Base-by-base conservation (phyloP, 2,329 filamentous ascomycete genomes). In the Hortaea werneckii region DNA sequence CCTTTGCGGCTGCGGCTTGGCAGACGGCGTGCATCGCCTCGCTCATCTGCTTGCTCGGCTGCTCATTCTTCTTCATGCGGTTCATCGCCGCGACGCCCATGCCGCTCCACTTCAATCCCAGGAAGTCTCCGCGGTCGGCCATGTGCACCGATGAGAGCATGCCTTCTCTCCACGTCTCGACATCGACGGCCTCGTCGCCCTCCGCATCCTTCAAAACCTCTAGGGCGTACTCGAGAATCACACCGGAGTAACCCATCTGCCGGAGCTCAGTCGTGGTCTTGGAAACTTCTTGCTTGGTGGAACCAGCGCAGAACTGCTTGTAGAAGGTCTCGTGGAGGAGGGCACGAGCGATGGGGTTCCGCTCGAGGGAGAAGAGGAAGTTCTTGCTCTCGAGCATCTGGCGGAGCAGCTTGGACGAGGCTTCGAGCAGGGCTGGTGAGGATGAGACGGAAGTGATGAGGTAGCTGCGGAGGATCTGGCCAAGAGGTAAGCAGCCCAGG, bases 301-400 rank as follows among this genome's bases (percentile, higher is more conserved):
- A 84, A 28, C 89, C 89, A 0, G 86, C 87, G 65, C 89, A 95
- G 66, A 94, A 95, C 58, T 95, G 89, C 26, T 81, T 80, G 63
- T 95, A 95, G 58, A 95, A 88, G 0, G 87, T 94, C 60, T 81
- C 78, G 63, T 88, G 87, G 42, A 95, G 71, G 37, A 88, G 61
- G 49, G 72, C 77, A 38, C 80, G 76, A 11, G 94, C 73, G 1
- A 90, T 40, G 0, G 79, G 79, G 61, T 94, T 95, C 43, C 69
- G 73, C 60, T 94, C 87, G 4, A 87, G 81, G 63, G 83, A 82
- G 47, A 92, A 72, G 0, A 88, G 45, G 1, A 77, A 69, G 47
- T 71, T 81, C 42, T 76, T 76, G 27, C 84, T 81, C 62, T 87
- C 75, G 8, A 88, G 83, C 55, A 94, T 76, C 20, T 76, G 63